Base-by-base conservation (phyloP, 2,329 filamentous ascomycete species). In the Penicillium brasilianum region DNA sequence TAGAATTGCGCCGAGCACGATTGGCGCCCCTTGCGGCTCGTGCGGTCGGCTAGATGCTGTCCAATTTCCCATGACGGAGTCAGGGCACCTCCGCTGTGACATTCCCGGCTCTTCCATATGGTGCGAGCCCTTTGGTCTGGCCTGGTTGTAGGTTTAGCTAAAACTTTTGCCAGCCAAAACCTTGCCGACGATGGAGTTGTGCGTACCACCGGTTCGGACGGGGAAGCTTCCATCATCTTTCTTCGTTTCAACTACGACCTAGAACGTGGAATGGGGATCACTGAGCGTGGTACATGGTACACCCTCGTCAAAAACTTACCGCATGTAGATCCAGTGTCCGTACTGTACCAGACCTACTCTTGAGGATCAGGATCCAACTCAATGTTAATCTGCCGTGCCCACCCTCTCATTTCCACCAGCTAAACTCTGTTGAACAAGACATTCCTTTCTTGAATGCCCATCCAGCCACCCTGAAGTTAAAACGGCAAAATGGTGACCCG, bases 401-500 rank as follows among this genome's bases (percentile, higher is more conserved):
- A 52, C 55, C 57, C 49, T 61, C 18, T 58, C 60, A 59, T 61
- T 59, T 63, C 60, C 63, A 62, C 55, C 41, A 18, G 4, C 41
- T 22, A 51, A 61, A 61, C 51, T 61, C 13, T 56, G 61, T 61
- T 55, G 59, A 61, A 61, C 55, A 39, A 59, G 58, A 61, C 58
- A 59, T 63, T 52, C 55, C 55, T 46, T 32, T 52, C 37, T 52
- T 20, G 46, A 30, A 16, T 41, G 10, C 6, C 13, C 8, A 16
- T 52, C 49, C 49, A 55, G 39, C 39, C 36, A 55, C 52, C 20
- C 32, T 13, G 34, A 53, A 55, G 52, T 44, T 18, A 32, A 50
- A 41, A 43, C 52, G 46, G 46, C 16, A 51, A 51, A 57, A 34
- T 10, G 25, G 34, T 36, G 46, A 18, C 5, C 55, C 48, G 48